Evolutionary conservation across 163 green algal species (phyloP).

Genomic region (Scenedesmus sp.): DNA sequence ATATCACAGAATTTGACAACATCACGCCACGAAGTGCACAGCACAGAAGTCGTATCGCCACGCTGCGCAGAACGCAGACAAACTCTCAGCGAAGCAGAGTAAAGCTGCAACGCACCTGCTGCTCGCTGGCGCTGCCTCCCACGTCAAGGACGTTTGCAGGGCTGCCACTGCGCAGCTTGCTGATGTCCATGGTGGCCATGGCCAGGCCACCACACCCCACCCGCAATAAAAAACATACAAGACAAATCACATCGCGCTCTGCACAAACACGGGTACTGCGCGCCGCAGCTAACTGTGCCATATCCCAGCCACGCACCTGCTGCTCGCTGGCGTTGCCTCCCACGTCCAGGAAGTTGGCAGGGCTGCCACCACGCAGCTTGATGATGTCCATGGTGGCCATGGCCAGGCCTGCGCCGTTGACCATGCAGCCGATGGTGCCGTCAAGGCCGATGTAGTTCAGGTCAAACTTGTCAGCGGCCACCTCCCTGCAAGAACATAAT

Average conservation of each 20-base stretch:
- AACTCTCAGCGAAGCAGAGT: too few species aligned
- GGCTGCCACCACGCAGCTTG: conserved; percentile 93
- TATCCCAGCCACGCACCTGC: conserved; percentile 69
- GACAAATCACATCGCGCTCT: too few species aligned
- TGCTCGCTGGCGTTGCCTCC: conserved; percentile 93
- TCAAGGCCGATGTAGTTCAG: conserved; percentile 99
- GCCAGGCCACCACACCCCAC: conserved; percentile 72
- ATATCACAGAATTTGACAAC: too few species aligned
- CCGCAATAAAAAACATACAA: too few species aligned
- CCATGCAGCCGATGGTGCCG: conserved; percentile 97
- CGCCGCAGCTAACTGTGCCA: too few species aligned
- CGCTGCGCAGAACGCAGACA: too few species aligned
- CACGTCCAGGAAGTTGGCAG: conserved; percentile 99
- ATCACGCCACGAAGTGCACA: too few species aligned
- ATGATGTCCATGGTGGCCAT: conserved; percentile 99
- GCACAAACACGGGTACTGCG: too few species aligned
- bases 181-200: conserved; percentile 99
- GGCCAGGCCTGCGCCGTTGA: conserved; percentile 97
- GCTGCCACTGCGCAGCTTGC: conserved; percentile 94
- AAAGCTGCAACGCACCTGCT: neutral
- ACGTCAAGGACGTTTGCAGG: conserved; percentile 99
- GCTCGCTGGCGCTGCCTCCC: conserved; percentile 90
- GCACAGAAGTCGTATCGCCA: too few species aligned
- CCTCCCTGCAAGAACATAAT: too few species aligned
- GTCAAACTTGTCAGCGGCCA: conserved; percentile 93